phyloP scores from a whole-genome alignment of 2,329 filamentous ascomycete species.

The Zymoseptoria crescenta region DNA sequence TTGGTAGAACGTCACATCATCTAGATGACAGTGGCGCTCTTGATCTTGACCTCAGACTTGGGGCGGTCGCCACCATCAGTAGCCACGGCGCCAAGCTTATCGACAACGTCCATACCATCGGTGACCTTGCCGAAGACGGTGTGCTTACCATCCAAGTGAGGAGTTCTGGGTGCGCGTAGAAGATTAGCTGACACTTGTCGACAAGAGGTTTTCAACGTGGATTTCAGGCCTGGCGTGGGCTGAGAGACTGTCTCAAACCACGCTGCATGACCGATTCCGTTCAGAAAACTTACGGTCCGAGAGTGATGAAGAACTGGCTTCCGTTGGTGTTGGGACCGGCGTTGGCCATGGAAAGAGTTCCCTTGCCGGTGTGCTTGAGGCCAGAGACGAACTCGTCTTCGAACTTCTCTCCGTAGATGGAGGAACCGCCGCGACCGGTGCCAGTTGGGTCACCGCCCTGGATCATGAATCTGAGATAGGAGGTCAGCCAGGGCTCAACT shows the following conservation, averaged over 20 bases:
- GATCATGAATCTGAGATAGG: slow-evolving; percentile 64
- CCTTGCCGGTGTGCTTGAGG: slow-evolving; percentile 69
- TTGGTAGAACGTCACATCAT: neutral
- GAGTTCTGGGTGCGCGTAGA: slow-evolving; percentile 68
- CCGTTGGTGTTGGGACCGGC: slow-evolving; percentile 88
- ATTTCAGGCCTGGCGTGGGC: slow-evolving; percentile 41
- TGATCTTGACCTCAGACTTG: slow-evolving; percentile 70
- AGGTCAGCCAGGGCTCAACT: neutral
- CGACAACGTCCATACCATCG: slow-evolving; percentile 82
- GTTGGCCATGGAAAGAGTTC: slow-evolving; percentile 89
- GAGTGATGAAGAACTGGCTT: slow-evolving; percentile 92
- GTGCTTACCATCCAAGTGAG: slow-evolving; percentile 85
- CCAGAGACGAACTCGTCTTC: slow-evolving; percentile 78
- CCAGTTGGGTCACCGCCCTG: slow-evolving; percentile 48
- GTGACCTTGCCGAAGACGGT: slow-evolving; percentile 89
- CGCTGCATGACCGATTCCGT: neutral
- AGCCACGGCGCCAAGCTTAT: slow-evolving; percentile 80
- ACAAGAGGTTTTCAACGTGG: slow-evolving; percentile 56
- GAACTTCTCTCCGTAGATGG: slow-evolving; percentile 84
- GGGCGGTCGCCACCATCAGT: slow-evolving; percentile 74
- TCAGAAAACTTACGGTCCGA: slow-evolving; percentile 5
- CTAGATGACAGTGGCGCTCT: slow-evolving; percentile 20
- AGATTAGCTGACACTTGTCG: slow-evolving; percentile 77
- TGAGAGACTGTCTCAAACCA: neutral
- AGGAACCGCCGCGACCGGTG: slow-evolving; percentile 52